Base-by-base conservation (phyloP, 2,329 filamentous ascomycete species). In the Apiospora koreana region DNA sequence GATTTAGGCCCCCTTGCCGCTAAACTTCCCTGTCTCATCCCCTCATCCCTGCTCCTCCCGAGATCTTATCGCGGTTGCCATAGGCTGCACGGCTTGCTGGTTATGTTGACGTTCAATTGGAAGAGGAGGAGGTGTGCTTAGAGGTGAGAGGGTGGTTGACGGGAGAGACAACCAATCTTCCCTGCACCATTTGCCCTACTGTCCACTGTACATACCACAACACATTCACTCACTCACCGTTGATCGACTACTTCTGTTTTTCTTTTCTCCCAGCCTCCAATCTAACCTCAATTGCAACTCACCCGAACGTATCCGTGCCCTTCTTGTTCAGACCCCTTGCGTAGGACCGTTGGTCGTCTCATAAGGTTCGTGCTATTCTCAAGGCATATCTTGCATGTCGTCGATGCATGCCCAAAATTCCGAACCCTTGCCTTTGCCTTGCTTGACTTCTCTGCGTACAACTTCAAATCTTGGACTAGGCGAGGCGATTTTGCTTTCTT, bases 41-140 rank as follows among this genome's bases (percentile, higher is more conserved):
- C 41, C 28, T 2, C 18, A 62, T n/a, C 54, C 54, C 54, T 62
- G 54, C 54, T 38, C 31, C 54, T 62, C 54, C 54, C 28, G n/a
- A 62, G 54, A 62, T 62, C 54, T 62, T 62, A 62, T 62, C 54
- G 66, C 45, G 66, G 66, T 46, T 68, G 42, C 66, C 66, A 50
- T 68, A 68, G 66, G 66, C 45, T 43, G 41, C 41, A 43, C 41
- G 41, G 14, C 41, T 43, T 68, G 66, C 42, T 46, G 41, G 14
- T 68, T 50, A n/a, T n/a, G 42, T 50, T 46, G 66, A 50, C 66
- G 54, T 38, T 38, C 54, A 31, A 62, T 38, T 23, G 54, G 54
- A 16, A 35, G 18, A n/a, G 18, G 54, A 35, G n/a, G n/a, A n/a
- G n/a, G n/a, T n/a, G n/a, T n/a, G n/a, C n/a, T n/a, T n/a, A n/a